Evolutionary conservation across 164 flowering plant species (phyloP).

Genomic region (Santalum album): DNA sequence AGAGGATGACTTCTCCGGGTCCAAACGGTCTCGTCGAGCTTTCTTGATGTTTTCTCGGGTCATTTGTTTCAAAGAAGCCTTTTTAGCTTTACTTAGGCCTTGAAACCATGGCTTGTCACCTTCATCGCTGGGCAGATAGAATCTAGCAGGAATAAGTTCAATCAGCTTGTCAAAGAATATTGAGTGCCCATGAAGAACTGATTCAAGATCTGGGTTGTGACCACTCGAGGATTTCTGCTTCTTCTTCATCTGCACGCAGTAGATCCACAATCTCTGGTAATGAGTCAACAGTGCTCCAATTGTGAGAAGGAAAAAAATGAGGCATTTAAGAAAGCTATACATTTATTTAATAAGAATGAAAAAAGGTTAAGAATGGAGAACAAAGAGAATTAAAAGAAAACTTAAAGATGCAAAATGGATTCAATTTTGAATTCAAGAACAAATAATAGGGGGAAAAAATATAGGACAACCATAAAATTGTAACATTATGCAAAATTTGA

Average conservation of each 20-base stretch:
- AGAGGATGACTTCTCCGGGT: slow-evolving; percentile 49
- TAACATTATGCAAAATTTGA: no score
- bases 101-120: slow-evolving; percentile 62
- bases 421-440: no score
- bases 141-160: slow-evolving; percentile 59
- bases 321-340: no score
- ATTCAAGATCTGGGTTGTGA: slow-evolving; percentile 10
- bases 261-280: no score
- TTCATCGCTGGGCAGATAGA: slow-evolving; percentile 48
- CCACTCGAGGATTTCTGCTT: slow-evolving; percentile 8
- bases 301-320: no score
- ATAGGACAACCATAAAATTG: no score
- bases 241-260: slow-evolving; percentile 23
- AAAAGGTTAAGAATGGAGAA: no score
- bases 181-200: slow-evolving; percentile 35
- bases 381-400: no score
- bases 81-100: slow-evolving; percentile 62
- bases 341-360: no score
- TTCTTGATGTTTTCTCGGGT: slow-evolving; percentile 65
- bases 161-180: slow-evolving; percentile 59
- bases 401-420: no score
- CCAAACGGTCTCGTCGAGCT: slow-evolving; percentile 66
- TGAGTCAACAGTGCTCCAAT: no score
- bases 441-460: no score
- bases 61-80: slow-evolving; percentile 53